Evolutionary conservation across 73 alveolate species (phyloP).

Genomic region (Urostyla sp.): DNA sequence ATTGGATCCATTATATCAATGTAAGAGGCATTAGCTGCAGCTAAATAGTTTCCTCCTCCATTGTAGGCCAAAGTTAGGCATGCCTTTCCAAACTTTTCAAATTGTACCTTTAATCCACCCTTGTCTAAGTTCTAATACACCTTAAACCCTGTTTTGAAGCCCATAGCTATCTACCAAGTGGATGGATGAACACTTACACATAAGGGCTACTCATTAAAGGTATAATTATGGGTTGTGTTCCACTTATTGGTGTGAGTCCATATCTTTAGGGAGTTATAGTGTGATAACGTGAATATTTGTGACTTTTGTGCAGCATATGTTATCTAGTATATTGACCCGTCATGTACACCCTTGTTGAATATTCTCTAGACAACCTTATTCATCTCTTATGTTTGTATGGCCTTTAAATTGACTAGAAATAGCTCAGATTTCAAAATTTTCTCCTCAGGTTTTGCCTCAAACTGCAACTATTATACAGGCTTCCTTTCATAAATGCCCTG

Average conservation of each 20-base stretch:
- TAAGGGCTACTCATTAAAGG: slow-evolving; percentile 63
- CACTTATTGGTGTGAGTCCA: slow-evolving; percentile 64
- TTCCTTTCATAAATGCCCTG: slow-evolving; percentile 9
- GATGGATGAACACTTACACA: slow-evolving; percentile 67
- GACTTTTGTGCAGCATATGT: slow-evolving; percentile 50
- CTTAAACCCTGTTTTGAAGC: slow-evolving; percentile 68
- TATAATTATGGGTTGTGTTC: slow-evolving; percentile 48
- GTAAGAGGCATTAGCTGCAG: slow-evolving; percentile 57
- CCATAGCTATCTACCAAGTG: slow-evolving; percentile 67
- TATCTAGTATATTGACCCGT: slow-evolving; percentile 50
- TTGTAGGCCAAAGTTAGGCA: slow-evolving; percentile 57
- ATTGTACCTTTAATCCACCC: slow-evolving; percentile 56
- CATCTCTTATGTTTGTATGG: slow-evolving; percentile 11
- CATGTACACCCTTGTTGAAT: slow-evolving; percentile 63
- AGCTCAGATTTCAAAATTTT: slow-evolving; percentile 35
- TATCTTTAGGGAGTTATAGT: slow-evolving; percentile 42
- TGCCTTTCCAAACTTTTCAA: slow-evolving; percentile 72
- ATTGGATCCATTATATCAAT: slow-evolving; percentile 73
- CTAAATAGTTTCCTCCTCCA: slow-evolving; percentile 64
- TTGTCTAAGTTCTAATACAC: slow-evolving; percentile 51
- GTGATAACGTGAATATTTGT: slow-evolving; percentile 45
- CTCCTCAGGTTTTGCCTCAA: not conserved
- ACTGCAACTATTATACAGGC: slow-evolving; percentile 10
- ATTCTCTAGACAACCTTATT: slow-evolving; percentile 40
- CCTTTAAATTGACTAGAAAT: slow-evolving; percentile 43